Conservation (phyloP, 2,329 filamentous ascomycete genomes). For the Ceratocystis eucalypticola region DNA sequence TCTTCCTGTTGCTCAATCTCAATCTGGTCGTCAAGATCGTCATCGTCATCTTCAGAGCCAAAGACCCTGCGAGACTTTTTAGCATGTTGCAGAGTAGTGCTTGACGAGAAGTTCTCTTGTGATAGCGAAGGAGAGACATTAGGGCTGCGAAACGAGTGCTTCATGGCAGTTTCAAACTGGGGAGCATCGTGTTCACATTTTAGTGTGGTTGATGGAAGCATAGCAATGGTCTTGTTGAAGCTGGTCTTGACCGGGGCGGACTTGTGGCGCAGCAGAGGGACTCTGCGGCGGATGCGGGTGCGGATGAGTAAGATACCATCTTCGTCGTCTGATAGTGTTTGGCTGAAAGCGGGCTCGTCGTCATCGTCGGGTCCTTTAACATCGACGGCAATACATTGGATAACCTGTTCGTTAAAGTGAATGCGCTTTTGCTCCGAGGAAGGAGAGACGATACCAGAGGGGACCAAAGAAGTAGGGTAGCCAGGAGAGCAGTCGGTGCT, state of each 20-base stretch:
- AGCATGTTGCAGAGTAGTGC: slow-evolving; percentile 30
- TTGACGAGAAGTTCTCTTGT: slow-evolving; percentile 60
- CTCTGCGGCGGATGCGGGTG: slow-evolving; percentile 38
- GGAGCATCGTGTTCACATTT: slow-evolving; percentile 72
- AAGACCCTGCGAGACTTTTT: slow-evolving; percentile 51
- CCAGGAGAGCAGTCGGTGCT: slow-evolving; percentile 22
- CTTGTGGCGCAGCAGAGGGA: slow-evolving; percentile 38
- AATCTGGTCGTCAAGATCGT: slow-evolving; percentile 38
- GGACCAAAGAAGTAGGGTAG: slow-evolving; percentile 42
- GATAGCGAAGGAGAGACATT: slow-evolving; percentile 60
- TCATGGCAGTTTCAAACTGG: slow-evolving; percentile 49
- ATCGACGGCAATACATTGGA: slow-evolving; percentile 90
- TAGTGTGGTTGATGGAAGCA: slow-evolving; percentile 71
- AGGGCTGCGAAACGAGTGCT: slow-evolving; percentile 43
- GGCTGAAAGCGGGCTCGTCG: slow-evolving; percentile 2
- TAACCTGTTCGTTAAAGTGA: slow-evolving; percentile 90
- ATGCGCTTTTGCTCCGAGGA: slow-evolving; percentile 68
- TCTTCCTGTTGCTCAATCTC: slow-evolving; percentile 21
- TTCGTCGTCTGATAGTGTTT: slow-evolving; percentile 40
- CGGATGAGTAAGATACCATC: slow-evolving; percentile 67
- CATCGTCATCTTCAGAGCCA: slow-evolving; percentile 45
- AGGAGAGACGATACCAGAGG: slow-evolving; percentile 55
- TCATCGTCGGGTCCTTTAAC: slow-evolving; percentile 65
- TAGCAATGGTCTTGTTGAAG: slow-evolving; percentile 77
- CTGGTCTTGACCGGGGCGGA: slow-evolving; percentile 27